A percentile compares a stretch with the other conserved stretches of the same genome.
Evolutionary conservation across 2,329 filamentous ascomycete species (phyloP).

Genomic region (Sporothrix brasiliensis): DNA sequence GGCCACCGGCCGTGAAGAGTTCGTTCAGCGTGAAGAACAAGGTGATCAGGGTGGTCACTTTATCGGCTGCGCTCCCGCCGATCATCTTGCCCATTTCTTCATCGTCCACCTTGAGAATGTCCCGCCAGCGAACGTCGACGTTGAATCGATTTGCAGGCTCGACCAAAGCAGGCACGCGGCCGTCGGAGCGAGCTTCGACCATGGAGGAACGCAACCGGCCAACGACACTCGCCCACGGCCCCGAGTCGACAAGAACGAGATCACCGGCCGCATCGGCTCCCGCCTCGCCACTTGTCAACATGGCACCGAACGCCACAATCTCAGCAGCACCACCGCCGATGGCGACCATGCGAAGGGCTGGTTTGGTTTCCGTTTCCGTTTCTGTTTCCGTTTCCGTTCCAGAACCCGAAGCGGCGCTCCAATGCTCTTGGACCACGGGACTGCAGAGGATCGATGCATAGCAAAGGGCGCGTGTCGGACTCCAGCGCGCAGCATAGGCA

Average conservation of each 20-base stretch:
- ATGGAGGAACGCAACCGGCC: slow-evolving; percentile 60
- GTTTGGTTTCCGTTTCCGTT: not conserved
- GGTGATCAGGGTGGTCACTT: slow-evolving; percentile 64
- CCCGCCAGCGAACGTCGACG: slow-evolving; percentile 51
- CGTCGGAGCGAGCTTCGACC: slow-evolving; percentile 40
- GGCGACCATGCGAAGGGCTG: slow-evolving; percentile 32
- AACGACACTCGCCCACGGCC: slow-evolving; percentile 71
- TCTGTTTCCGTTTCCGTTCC: slow-evolving; percentile 27
- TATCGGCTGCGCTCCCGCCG: slow-evolving; percentile 35
- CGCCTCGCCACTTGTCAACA: slow-evolving; percentile 41
- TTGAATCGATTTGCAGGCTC: slow-evolving; percentile 43
- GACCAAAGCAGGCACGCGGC: slow-evolving; percentile 55
- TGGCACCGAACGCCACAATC: slow-evolving; percentile 58
- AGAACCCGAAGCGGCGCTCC: not conserved
- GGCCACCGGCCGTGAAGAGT: slow-evolving; percentile 77
- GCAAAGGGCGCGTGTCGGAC: slow-evolving; percentile 78
- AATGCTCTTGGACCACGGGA: slow-evolving; percentile 31
- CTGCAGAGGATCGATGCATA: slow-evolving; percentile 65
- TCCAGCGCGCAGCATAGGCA: slow-evolving; percentile 89
- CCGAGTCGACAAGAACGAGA: slow-evolving; percentile 77
- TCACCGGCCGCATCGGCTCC: slow-evolving; percentile 39
- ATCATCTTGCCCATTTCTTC: slow-evolving; percentile 43
- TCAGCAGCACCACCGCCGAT: slow-evolving; percentile 64
- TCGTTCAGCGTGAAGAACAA: slow-evolving; percentile 96
- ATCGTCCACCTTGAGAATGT: slow-evolving; percentile 52